A percentile compares a stretch with the other conserved stretches of the same genome.
phyloP scores from a whole-genome alignment of 176 grass and related monocot genomes.

The Thalia dealbata region DNA sequence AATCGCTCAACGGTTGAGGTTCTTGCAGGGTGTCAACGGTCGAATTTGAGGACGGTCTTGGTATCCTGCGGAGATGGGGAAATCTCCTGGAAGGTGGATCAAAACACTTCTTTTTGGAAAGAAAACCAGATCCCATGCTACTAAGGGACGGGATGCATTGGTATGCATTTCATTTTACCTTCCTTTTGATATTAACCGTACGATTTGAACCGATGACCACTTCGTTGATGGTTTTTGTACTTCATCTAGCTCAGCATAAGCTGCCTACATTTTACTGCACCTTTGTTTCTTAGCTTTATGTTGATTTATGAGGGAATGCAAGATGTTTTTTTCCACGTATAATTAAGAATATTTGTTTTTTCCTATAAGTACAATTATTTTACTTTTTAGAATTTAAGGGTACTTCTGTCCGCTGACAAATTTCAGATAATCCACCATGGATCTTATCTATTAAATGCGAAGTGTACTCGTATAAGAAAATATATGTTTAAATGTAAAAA shows the following conservation, averaged over 20 bases:
- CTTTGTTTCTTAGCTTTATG: not conserved
- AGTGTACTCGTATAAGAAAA: no score
- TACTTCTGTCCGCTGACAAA: not conserved
- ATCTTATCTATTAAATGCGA: no score
- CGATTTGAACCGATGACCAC: no score
- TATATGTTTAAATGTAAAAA: no score
- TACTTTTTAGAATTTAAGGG: not conserved
- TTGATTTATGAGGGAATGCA: not conserved
- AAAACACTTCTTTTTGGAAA: conserved; percentile 80
- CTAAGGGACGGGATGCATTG: conserved; percentile 31
- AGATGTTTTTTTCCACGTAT: not conserved
- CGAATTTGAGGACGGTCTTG: not conserved
- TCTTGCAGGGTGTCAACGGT: not conserved
- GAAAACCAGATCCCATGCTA: conserved; percentile 54
- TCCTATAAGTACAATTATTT: not conserved
- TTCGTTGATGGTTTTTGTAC: no score
- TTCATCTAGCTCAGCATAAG: no score
- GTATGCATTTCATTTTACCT: conserved; percentile 20
- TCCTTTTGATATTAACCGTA: not conserved
- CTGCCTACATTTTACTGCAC: no score
- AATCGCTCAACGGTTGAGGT: not conserved
- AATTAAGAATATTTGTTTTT: not conserved
- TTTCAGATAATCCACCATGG: not conserved
- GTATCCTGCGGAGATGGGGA: conserved; percentile 49
- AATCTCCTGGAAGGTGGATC: conserved; percentile 86